phyloP scores from a whole-genome alignment of 495 filamentous ascomycete species.

The Corynascus novoguineensis region DNA sequence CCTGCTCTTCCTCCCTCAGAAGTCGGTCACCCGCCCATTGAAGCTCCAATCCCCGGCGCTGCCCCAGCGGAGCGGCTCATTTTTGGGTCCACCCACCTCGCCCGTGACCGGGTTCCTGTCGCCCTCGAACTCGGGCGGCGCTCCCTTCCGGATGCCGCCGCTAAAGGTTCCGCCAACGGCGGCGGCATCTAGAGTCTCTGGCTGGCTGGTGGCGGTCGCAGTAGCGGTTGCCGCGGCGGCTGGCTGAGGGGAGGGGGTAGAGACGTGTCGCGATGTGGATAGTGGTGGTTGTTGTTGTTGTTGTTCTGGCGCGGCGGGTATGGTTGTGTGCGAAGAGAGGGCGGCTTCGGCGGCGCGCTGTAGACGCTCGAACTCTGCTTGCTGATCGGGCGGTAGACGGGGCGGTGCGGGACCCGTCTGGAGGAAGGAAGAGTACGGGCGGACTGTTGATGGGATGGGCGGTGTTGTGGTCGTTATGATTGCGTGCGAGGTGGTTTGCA shows the following conservation, averaged over 20 bases:
- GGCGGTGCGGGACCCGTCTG: conserved; percentile 63
- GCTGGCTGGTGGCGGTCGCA: too few species aligned
- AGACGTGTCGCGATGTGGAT: conserved; percentile 23
- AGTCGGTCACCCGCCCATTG: conserved; percentile 93
- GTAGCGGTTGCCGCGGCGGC: not conserved
- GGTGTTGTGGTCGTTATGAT: not conserved
- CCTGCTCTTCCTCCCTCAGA: too few species aligned
- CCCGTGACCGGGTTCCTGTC: conserved; percentile 91
- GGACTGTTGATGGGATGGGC: not conserved
- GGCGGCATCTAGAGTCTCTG: not conserved
- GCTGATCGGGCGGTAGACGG: conserved; percentile 77
- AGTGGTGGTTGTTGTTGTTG: conserved; percentile 1
- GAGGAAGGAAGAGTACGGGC: conserved; percentile 33
- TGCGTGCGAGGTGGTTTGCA: not conserved
- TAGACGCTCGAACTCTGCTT: conserved; percentile 87
- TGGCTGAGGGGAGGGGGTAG: conserved; percentile 9
- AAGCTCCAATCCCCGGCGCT: conserved; percentile 82
- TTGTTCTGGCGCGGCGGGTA: not conserved
- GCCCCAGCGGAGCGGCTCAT: conserved; percentile 91
- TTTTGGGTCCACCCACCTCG: conserved; percentile 96
- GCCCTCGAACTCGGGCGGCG: conserved; percentile 88
- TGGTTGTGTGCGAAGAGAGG: conserved; percentile 24
- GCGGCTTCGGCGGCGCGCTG: conserved; percentile 51
- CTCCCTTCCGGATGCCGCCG: conserved; percentile 49
- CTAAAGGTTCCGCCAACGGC: conserved; percentile 23